These are phyloP conservation scores for Volutella citrinella DNA, from an alignment of 2,329 filamentous ascomycete genomes.

Conservation along the genomic window DNA sequence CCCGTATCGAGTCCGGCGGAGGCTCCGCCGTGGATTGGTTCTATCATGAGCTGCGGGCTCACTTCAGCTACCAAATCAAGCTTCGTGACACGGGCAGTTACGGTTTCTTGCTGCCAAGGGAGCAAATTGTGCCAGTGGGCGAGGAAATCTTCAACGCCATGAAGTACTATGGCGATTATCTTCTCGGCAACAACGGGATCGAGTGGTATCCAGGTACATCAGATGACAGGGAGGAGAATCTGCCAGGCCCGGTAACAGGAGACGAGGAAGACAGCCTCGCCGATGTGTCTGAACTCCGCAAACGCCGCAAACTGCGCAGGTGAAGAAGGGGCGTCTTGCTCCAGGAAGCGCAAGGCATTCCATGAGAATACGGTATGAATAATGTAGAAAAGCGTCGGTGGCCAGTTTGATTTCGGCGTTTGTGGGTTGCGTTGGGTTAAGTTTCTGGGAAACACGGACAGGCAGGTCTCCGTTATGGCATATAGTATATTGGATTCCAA, in stretches of 20 bases:
- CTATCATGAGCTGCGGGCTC: slow-evolving; percentile 79
- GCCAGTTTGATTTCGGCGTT: too few relatives aligned
- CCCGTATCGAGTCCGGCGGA: slow-evolving; percentile 68
- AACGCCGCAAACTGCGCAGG: too few relatives aligned
- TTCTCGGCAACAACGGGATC: slow-evolving; percentile 68
- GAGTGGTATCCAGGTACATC: slow-evolving; percentile 38
- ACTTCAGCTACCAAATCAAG: slow-evolving; percentile 91
- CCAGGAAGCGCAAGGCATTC: too few relatives aligned
- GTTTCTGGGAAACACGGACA: too few relatives aligned
- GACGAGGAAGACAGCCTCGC: too few relatives aligned
- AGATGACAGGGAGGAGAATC: slow-evolving; percentile 15
- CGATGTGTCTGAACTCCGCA: too few relatives aligned
- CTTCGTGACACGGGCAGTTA: slow-evolving; percentile 90
- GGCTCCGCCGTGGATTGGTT: slow-evolving; percentile 94
- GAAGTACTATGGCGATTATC: slow-evolving; percentile 78
- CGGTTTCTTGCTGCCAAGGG: slow-evolving; percentile 83
- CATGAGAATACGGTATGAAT: too few relatives aligned
- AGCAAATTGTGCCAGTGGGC: slow-evolving; percentile 85
- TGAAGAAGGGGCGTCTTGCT: too few relatives aligned
- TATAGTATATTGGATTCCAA: too few relatives aligned
- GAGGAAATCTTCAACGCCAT: slow-evolving; percentile 83
- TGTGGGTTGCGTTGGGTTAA: too few relatives aligned
- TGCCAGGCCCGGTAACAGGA: slow-evolving; percentile 2
- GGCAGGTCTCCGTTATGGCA: too few relatives aligned
- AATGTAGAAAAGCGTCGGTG: too few relatives aligned